Base-by-base conservation (phyloP, 257 asterid species). In the Fraxinus pennsylvanica region DNA sequence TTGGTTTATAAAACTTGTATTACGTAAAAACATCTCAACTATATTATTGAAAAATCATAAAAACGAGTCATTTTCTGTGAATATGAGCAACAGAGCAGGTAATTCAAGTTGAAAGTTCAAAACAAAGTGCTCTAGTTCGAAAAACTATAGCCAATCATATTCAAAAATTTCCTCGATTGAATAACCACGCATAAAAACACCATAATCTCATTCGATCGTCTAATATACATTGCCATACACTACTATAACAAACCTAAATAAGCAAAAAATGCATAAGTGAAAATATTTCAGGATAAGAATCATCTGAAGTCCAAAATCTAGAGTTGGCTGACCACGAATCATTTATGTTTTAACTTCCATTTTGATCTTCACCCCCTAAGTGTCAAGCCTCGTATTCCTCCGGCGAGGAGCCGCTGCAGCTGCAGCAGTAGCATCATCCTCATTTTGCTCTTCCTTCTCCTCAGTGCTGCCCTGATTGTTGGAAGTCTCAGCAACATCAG, bases 321-420 rank as follows among this genome's bases (percentile, higher is more conserved):
- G 52, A 10, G 52, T 43, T 43, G 38, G 63, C 17, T n/a, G 50
- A 22, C 61, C 2, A 61, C 43, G 66, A 72, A 81, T 47, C 1
- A 30, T 66, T 77, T 61, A 76, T 69, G 52, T 63, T 41, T 32
- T 22, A 59, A 21, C 68, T 25, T 45, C 10, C 76, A 2, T 43
- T 72, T 32, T 77, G 43, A 69, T 33, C 59, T 17, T 32, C 9
- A 8, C 22, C 30, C 25, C 82, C 83, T 81, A 93, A 74, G 84
- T 87, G 47, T 86, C 97, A 21, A 97, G 97, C 88, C 95, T 91
- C 32, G 81, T 70, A 68, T 0, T 79, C 86, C 95, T 92, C 79
- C 95, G 74, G 41, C 91, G 93, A 47, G 87, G 86, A 68, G 95
- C 88, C 21, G 93, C 83, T 1, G 12, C 68, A 21, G 47, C 47